These are phyloP conservation scores for Phytopythium helicoides DNA, from an alignment of 352 stramenopile genomes.

Conservation along the genomic window DNA sequence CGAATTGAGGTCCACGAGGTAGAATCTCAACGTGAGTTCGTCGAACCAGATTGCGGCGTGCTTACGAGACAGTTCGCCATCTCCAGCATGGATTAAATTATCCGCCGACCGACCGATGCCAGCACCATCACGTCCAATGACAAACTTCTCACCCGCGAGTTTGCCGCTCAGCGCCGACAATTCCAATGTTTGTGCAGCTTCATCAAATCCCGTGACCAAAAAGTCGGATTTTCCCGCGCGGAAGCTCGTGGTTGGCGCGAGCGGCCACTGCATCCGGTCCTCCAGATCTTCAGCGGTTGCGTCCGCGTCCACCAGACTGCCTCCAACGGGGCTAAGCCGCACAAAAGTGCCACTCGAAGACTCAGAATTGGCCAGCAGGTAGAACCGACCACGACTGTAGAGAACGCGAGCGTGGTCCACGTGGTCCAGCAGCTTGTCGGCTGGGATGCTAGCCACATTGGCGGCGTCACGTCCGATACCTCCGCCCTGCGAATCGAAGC, in stretches of 20 bases:
- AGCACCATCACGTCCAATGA: conserved; percentile 81
- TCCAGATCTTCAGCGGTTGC: conserved; percentile 33
- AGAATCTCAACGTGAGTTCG: conserved; percentile 69
- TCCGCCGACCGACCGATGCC: conserved; percentile 86
- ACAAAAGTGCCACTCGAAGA: conserved; percentile 67
- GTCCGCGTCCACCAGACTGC: conserved; percentile 12
- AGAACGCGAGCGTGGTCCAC: conserved; percentile 57
- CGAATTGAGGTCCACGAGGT: conserved; percentile 83
- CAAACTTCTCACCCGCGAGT: conserved; percentile 70
- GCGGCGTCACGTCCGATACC: conserved; percentile 44
- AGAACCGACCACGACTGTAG: conserved; percentile 59
- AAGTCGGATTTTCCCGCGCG: conserved; percentile 85
- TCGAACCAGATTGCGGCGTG: conserved; percentile 94
- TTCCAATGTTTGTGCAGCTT: conserved; percentile 49
- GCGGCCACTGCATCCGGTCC: conserved; percentile 78
- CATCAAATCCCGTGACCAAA: conserved; percentile 53
- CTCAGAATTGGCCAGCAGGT: conserved; percentile 46
- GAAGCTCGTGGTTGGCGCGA: conserved; percentile 59
- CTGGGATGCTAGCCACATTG: conserved; percentile 71
- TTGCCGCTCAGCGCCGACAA: conserved; percentile 61
- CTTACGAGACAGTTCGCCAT: conserved; percentile 93
- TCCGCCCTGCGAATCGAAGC: conserved; percentile 47
- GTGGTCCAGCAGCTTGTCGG: conserved; percentile 57
- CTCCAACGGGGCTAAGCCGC: conserved; percentile 38
- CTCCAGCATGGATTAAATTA: conserved; percentile 92